Percentiles rank a stretch among this genome's conserved stretches.
phyloP scores from a whole-genome alignment of 2,329 filamentous ascomycete genomes.

The Pseudogymnoascus verrucosus region DNA sequence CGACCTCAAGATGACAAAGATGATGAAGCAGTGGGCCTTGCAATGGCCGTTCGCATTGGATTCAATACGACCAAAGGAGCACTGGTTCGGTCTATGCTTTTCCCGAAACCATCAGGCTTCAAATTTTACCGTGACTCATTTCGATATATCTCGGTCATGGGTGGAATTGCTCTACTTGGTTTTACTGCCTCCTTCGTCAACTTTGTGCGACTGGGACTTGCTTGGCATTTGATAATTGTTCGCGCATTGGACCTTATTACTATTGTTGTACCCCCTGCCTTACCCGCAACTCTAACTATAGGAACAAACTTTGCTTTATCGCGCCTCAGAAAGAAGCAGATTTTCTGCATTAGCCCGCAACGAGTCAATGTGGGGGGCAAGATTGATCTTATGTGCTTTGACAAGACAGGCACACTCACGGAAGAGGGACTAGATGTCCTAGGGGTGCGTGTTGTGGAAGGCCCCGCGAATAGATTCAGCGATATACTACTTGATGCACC shows the following conservation, averaged over 20 bases:
- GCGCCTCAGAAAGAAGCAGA: conserved; percentile 77
- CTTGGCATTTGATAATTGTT: conserved; percentile 86
- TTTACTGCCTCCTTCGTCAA: conserved; percentile 91
- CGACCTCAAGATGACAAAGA: conserved; percentile 78
- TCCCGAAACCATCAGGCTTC: conserved; percentile 96
- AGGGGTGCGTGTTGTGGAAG: conserved; percentile 71
- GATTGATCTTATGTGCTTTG: conserved; percentile 92
- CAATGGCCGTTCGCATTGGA: conserved; percentile 85
- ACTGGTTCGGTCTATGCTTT: conserved; percentile 93
- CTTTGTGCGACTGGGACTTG: conserved; percentile 74
- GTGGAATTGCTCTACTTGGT: conserved; percentile 70
- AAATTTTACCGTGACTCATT: conserved; percentile 98
- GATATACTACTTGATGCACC: conserved; percentile 63
- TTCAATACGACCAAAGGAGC: conserved; percentile 98
- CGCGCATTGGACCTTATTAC: conserved; percentile 92
- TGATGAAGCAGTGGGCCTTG: conserved; percentile 83
- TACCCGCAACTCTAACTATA: conserved; percentile 91
- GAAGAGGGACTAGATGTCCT: conserved; percentile 94
- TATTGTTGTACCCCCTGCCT: conserved; percentile 89
- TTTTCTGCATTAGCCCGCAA: conserved; percentile 97
- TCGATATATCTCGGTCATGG: conserved; percentile 97
- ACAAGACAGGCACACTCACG: conserved; percentile 97
- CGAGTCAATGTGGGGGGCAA: conserved; percentile 95
- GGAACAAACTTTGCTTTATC: conserved; percentile 91
- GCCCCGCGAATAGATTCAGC: conserved; percentile 55